Percentiles rank a stretch among this genome's conserved stretches.
Conservation (phyloP, 2,329 filamentous ascomycete species). For the Penicillium verrucosum region DNA sequence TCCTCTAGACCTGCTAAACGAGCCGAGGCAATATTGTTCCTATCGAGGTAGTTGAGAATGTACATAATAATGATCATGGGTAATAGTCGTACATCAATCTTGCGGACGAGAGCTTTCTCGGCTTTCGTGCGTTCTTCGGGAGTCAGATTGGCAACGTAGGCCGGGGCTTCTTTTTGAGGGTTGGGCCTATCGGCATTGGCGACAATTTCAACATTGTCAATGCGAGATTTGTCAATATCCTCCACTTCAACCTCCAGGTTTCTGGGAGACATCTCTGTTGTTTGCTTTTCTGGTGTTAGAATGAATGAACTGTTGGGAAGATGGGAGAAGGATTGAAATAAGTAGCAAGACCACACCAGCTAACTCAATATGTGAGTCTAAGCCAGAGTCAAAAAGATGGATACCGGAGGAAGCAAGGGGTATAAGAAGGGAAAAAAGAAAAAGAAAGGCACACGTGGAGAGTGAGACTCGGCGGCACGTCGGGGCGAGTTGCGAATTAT, state of each 20-base stretch:
- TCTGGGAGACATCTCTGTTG: conserved; percentile 15
- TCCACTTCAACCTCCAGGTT: conserved; percentile 14
- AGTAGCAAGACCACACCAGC: neutral
- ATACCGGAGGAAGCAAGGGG: conserved; percentile 2
- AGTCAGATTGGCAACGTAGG: conserved; percentile 44
- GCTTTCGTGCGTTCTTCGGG: conserved; percentile 51
- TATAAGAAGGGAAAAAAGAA: conserved; percentile 3
- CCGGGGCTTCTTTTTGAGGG: conserved; percentile 29
- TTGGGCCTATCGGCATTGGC: conserved; percentile 28
- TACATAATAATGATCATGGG: conserved; percentile 72
- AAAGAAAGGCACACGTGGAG: conserved; percentile 2
- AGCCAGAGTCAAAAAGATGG: neutral
- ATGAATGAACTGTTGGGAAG: neutral
- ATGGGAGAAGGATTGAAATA: neutral
- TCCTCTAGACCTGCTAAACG: conserved; percentile 33
- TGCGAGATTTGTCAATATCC: conserved; percentile 21
- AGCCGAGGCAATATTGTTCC: conserved; percentile 53
- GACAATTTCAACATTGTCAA: conserved; percentile 26
- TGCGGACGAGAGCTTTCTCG: conserved; percentile 62
- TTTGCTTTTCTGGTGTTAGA: neutral
- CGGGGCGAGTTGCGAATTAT: neutral
- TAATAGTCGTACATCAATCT: conserved; percentile 66
- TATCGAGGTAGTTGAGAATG: conserved; percentile 69
- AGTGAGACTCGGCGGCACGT: neutral
- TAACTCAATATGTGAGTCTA: neutral